Evolutionary conservation across 805 yeast species (phyloP).

Genomic region (Scheffersomyces coipomensis): DNA sequence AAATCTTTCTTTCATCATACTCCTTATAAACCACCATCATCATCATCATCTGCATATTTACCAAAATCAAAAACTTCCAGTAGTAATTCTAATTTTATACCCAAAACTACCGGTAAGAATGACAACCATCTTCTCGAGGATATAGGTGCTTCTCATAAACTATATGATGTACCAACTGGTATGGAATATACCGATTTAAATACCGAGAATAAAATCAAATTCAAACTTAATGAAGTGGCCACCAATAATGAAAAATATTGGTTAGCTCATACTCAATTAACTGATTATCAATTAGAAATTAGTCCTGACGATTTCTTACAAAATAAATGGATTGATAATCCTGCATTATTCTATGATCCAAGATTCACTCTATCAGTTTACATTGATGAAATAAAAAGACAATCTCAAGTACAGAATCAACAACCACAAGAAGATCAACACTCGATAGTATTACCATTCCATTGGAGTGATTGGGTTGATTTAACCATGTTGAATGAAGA

Average conservation of each 20-base stretch:
- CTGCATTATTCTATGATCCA: slow-evolving; percentile 47
- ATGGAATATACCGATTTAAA: slow-evolving; percentile 14
- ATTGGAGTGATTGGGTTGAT: slow-evolving; percentile 60
- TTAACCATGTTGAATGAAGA: slow-evolving; percentile 36
- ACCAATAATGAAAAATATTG: slow-evolving; percentile 23
- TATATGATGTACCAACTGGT: too few relatives aligned
- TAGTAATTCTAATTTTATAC: too few relatives aligned
- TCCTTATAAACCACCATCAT: too few relatives aligned
- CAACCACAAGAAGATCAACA: slow-evolving; percentile 27
- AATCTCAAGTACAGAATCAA: slow-evolving; percentile 12
- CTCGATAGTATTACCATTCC: slow-evolving; percentile 30
- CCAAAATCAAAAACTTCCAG: too few relatives aligned
- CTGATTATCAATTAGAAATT: slow-evolving; percentile 17
- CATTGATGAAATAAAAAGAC: slow-evolving; percentile 36
- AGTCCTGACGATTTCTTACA: slow-evolving; percentile 16
- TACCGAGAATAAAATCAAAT: slow-evolving; percentile 13
- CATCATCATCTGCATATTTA: too few relatives aligned
- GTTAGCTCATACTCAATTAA: slow-evolving; percentile 25
- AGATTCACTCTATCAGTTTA: slow-evolving; percentile 52
- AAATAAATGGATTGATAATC: slow-evolving; percentile 16
- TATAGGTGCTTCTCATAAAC: too few relatives aligned
- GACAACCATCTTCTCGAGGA: too few relatives aligned
- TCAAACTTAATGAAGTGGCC: slow-evolving; percentile 18
- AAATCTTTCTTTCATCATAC: too few relatives aligned
- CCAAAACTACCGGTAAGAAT: too few relatives aligned